Percentiles rank a stretch among this genome's conserved stretches.
phyloP scores from a whole-genome alignment of 257 asterid genomes.

The Plantago elongata region DNA sequence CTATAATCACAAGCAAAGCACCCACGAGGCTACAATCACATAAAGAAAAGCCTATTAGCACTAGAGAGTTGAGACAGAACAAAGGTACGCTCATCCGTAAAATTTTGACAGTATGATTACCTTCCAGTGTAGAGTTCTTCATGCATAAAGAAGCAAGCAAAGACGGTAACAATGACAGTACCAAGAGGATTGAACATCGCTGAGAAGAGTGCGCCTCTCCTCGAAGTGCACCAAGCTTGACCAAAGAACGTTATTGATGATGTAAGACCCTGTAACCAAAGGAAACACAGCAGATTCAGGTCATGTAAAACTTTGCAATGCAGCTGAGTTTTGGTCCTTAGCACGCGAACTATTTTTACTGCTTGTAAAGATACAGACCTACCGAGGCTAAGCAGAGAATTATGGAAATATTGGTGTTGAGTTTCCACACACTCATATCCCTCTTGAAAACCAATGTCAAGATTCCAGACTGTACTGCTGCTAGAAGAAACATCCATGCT shows the following conservation, averaged over 20 bases:
- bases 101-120: conserved; percentile 22
- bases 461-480: conserved; percentile 31
- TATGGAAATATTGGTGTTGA: conserved; percentile 26
- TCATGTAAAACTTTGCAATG: not conserved
- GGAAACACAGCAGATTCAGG: not conserved
- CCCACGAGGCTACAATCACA: conserved; percentile 44
- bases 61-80: conserved; percentile 3
- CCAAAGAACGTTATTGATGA: conserved; percentile 46
- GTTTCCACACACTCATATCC: conserved; percentile 21
- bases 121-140: conserved; percentile 72
- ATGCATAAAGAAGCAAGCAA: conserved; percentile 46
- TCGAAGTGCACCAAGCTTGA: conserved; percentile 52
- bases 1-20: conserved; percentile 54
- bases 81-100: too few relatives aligned
- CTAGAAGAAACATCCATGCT: conserved; percentile 41
- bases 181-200: conserved; percentile 64
- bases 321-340: too few relatives aligned
- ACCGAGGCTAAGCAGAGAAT: conserved; percentile 32
- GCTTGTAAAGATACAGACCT: conserved; percentile 4
- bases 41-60: conserved; percentile 2
- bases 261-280: conserved; percentile 7
- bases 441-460: conserved; percentile 24
- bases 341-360: not conserved
- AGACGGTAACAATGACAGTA: conserved; percentile 44
- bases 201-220: conserved; percentile 52